Evolutionary conservation across 306 rosid genomes (phyloP), one percentile per base, ranked within the genome.

Genomic region (Mimosa bimucronata): DNA sequence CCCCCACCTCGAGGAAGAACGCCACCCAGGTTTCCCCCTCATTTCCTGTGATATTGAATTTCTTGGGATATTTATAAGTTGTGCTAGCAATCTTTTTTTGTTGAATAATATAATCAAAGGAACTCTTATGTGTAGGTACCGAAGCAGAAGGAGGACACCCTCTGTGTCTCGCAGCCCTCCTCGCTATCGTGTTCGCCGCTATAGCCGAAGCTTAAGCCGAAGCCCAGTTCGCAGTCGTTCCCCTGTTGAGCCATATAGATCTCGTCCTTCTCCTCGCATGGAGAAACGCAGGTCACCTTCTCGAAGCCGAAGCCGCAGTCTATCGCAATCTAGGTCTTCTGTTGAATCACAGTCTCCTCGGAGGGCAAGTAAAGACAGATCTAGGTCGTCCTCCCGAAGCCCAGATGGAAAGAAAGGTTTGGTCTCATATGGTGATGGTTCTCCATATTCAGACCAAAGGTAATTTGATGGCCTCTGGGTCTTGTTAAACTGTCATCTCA

Each of bases 141-240:
- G 98, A 83, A 75, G 92, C 83, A 88, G 94, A 87, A 93, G 97
- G 85, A 83, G 96, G 83, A 88, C 94, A 0, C 94, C 91, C 19
- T 88, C 97, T 72, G 90, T 84, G 26, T 93, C 99, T 6, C 96
- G 86, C n/a, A 93, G 96, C 65, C 99, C 97, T 38, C 92, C 97
- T 42, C 93, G 90, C 5, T 86, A 89, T 60, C 92, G 94, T 31
- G 72, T 62, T 69, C 88, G 90, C 12, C 90, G 84, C 30, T 87
- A 90, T 66, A 93, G 94, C 80, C 88, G 88, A 25, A 89, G 95
- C 77, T 82, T 86, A 0, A 87, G 90, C 79, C 97, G 69, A 0
- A 87, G 90, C 78, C 97, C 94, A 10, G 78, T 88, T 31, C 85
- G 82, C 44, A 91, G 91, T 74, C 87, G 76, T 44, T 86, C 97